Percentiles rank a stretch among this genome's conserved stretches.
phyloP scores from a whole-genome alignment of 176 grass and related monocot genomes.

The Avena sativa region DNA sequence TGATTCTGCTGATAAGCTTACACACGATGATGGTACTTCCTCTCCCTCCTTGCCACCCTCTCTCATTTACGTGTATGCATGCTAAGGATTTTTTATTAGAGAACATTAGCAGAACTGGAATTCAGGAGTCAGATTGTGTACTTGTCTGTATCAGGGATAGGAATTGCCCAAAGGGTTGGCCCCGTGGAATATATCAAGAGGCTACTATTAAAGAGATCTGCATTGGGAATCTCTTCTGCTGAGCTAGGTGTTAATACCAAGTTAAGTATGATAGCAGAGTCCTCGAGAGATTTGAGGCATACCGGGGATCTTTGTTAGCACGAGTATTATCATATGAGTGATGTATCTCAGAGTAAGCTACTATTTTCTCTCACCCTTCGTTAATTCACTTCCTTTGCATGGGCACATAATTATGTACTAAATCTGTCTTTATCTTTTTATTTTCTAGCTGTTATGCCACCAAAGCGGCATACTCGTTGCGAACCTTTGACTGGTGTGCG shows the following conservation, averaged over 20 bases:
- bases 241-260: neutral
- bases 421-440: neutral
- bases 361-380: neutral
- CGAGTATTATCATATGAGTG: neutral
- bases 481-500: neutral
- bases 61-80: neutral
- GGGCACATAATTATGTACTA: neutral
- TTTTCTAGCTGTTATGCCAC: constrained; percentile 15
- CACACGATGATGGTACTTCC: constrained; percentile 20
- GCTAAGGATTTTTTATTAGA: neutral
- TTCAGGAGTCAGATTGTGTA: neutral
- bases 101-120: neutral
- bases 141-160: constrained; percentile 15
- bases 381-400: neutral
- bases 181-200: constrained; percentile 15
- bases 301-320: neutral
- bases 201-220: constrained; percentile 1
- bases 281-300: neutral
- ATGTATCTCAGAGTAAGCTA: constrained; percentile 4
- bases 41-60: neutral
- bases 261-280: constrained; percentile 3
- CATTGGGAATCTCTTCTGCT: neutral
- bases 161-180: neutral
- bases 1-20: constrained; percentile 2
- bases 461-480: neutral